Conservation (phyloP, 108 stramenopile genomes). For the Aurantiochytrium sp. region DNA sequence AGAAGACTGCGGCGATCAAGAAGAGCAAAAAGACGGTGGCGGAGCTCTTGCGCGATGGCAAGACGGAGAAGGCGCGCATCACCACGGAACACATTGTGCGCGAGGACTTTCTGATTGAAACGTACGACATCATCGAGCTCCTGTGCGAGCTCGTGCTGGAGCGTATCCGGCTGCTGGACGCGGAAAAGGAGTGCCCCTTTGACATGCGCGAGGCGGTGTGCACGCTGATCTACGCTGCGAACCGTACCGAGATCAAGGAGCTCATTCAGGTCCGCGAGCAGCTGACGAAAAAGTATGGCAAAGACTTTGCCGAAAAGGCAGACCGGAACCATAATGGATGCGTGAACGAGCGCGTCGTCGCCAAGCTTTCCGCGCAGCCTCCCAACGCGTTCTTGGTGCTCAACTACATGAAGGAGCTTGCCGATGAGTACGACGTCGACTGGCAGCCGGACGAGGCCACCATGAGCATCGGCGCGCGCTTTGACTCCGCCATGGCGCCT, state of each 20-base stretch:
- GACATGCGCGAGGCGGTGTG: slow-evolving; percentile 36
- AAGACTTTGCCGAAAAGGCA: slow-evolving; percentile 24
- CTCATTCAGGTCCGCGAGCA: slow-evolving; percentile 32
- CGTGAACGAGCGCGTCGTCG: slow-evolving; percentile 40
- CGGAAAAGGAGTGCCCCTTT: slow-evolving; percentile 32
- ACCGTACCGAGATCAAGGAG: slow-evolving; percentile 33
- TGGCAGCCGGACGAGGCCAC: slow-evolving; percentile 28
- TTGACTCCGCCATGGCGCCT: slow-evolving; percentile 5
- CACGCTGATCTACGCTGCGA: slow-evolving; percentile 42
- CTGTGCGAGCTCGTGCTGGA: slow-evolving; percentile 39
- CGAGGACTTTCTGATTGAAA: slow-evolving; percentile 39
- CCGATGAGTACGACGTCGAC: slow-evolving; percentile 34
- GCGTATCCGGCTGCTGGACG: slow-evolving; percentile 31
- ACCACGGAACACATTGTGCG: slow-evolving; percentile 43
- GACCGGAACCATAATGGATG: slow-evolving; percentile 31
- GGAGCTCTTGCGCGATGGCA: slow-evolving; percentile 35
- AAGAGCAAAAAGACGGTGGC: slow-evolving; percentile 27
- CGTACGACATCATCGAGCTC: slow-evolving; percentile 41
- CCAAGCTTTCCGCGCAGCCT: slow-evolving; percentile 33
- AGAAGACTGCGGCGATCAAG: slow-evolving; percentile 35
- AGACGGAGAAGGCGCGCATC: slow-evolving; percentile 44
- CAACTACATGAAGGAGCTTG: slow-evolving; percentile 38
- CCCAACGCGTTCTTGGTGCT: slow-evolving; percentile 34
- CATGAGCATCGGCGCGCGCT: neutral
- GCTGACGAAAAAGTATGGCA: slow-evolving; percentile 37